These are phyloP conservation scores for Aspergillus ochraceoroseus DNA, from an alignment of 2,329 filamentous ascomycete genomes.

Conservation along the genomic window DNA sequence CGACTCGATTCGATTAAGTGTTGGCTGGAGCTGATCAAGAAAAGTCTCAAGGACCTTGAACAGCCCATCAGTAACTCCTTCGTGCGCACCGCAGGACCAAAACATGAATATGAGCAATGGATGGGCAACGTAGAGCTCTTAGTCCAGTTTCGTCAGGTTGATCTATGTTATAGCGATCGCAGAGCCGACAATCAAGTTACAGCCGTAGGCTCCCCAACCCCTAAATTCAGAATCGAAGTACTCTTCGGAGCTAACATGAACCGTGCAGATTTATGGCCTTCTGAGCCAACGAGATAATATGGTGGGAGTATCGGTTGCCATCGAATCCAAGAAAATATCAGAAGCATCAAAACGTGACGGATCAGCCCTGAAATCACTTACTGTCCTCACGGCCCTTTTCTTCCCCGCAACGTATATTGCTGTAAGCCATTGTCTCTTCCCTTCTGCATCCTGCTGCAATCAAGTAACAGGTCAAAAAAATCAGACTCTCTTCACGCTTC, in stretches of 20 bases:
- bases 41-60: background rate
- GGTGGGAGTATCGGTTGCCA: conserved; percentile 8
- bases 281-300: conserved; percentile 11
- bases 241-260: background rate
- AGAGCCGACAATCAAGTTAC: conserved; percentile 9
- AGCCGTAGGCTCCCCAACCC: too few species aligned
- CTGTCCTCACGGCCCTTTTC: conserved; percentile 7
- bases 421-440: background rate
- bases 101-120: conserved; percentile 4
- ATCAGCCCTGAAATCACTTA: conserved; percentile 8
- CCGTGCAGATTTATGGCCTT: conserved; percentile 5
- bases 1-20: conserved; percentile 1
- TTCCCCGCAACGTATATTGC: conserved; percentile 9
- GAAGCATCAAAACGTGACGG: conserved; percentile 10
- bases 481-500: conserved; percentile 8
- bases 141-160: conserved; percentile 3
- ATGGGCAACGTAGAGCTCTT: conserved; percentile 1
- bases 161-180: conserved; percentile 4
- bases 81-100: background rate
- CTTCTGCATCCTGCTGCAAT: background rate
- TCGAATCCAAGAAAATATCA: conserved; percentile 11
- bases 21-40: background rate
- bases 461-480: background rate
- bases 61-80: background rate
- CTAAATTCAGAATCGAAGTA: too few species aligned